These are phyloP conservation scores for Xerocomus brunneocitrinus DNA, from an alignment of 768 basidiomycete species.

Conservation along the genomic window DNA sequence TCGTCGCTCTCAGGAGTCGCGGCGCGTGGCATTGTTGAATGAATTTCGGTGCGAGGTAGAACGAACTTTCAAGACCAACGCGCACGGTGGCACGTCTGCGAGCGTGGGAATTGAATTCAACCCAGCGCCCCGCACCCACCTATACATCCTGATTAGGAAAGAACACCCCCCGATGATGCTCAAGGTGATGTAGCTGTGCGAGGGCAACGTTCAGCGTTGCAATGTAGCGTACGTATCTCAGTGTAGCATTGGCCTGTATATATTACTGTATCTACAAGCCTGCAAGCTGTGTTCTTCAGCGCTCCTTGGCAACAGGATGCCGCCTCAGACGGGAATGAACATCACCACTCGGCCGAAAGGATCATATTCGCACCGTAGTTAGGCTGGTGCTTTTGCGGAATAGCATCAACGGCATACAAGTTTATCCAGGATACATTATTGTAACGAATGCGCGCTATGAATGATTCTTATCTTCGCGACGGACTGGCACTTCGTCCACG, in stretches of 20 bases:
- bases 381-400: neutral
- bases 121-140: slow-evolving; percentile 3
- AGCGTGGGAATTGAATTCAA: slow-evolving; percentile 18
- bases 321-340: slow-evolving; percentile 10
- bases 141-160: slow-evolving; percentile 3
- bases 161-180: slow-evolving; percentile 10
- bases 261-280: too few relatives aligned
- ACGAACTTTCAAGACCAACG: slow-evolving; percentile 9
- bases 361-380: slow-evolving; percentile 3
- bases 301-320: slow-evolving; percentile 9
- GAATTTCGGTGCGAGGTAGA: neutral
- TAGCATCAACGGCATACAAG: slow-evolving; percentile 1
- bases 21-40: slow-evolving; percentile 22
- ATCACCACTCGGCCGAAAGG: neutral
- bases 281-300: neutral
- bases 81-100: slow-evolving; percentile 19
- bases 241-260: neutral
- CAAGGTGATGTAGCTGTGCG: slow-evolving; percentile 1
- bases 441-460: neutral
- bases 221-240: neutral
- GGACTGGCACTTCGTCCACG: slow-evolving; percentile 79
- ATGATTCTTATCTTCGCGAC: slow-evolving; percentile 42
- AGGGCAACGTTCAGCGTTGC: neutral
- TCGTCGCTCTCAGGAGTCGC: slow-evolving; percentile 26
- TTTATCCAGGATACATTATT: neutral